phyloP scores from a whole-genome alignment of 2,329 filamentous ascomycete genomes.

The Talaromyces sp. region DNA sequence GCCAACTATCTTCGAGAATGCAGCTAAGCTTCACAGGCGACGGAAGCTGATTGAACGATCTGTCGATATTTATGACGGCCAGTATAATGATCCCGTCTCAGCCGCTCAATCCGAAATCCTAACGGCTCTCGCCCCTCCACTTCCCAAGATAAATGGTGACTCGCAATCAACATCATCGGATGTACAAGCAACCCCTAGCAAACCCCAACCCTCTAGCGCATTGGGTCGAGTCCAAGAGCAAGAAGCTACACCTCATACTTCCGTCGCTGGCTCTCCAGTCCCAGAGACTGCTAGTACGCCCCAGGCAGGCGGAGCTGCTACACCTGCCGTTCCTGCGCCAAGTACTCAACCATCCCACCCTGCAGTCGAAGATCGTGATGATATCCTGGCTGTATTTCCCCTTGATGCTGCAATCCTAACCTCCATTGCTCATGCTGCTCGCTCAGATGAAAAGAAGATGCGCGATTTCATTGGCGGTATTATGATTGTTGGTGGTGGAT shows the following conservation, averaged over 20 bases:
- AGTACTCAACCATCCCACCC: conserved; percentile 41
- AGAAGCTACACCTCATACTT: conserved; percentile 79
- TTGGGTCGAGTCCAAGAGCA: conserved; percentile 68
- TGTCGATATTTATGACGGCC: conserved; percentile 89
- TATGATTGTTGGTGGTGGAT: conserved; percentile 85
- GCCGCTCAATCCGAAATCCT: conserved; percentile 74
- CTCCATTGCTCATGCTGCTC: conserved; percentile 82
- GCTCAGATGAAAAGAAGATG: conserved; percentile 88
- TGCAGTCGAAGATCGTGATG: conserved; percentile 67
- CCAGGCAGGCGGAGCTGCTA: conserved; percentile 48
- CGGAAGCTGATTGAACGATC: conserved; percentile 83
- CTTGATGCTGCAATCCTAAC: conserved; percentile 89
- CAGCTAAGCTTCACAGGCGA: conserved; percentile 74
- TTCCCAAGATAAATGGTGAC: conserved; percentile 41
- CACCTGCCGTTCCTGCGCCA: conserved; percentile 40
- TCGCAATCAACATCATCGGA: conserved; percentile 32
- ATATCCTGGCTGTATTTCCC: conserved; percentile 77
- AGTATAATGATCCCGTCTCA: conserved; percentile 88
- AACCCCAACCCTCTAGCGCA: conserved; percentile 68
- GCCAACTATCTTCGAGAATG: conserved; percentile 82
- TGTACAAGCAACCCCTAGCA: conserved; percentile 48
- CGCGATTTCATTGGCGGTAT: conserved; percentile 87
- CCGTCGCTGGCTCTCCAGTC: conserved; percentile 82
- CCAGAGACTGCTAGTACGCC: conserved; percentile 77
- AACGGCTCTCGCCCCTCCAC: conserved; percentile 51